These are phyloP conservation scores for Allium sativum DNA, from an alignment of 106 monocot species.

Conservation along the genomic window DNA sequence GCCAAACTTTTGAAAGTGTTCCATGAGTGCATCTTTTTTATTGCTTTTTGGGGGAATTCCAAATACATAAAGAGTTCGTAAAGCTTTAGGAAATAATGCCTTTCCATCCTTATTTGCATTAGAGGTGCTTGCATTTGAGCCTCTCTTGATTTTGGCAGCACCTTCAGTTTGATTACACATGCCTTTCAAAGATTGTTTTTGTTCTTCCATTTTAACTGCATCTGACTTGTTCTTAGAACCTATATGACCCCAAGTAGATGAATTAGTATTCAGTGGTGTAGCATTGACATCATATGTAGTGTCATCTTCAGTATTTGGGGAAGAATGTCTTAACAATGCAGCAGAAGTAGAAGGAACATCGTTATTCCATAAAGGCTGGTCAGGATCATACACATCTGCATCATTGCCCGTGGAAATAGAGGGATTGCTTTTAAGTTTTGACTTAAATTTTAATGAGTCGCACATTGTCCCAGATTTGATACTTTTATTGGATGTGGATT, in stretches of 20 bases:
- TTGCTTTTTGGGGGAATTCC: constrained; percentile 79
- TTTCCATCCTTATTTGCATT: constrained; percentile 23
- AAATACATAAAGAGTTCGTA: constrained; percentile 70
- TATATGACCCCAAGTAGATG: constrained; percentile 46
- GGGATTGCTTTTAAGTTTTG: constrained; percentile 18
- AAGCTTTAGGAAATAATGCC: constrained; percentile 45
- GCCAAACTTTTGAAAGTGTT: constrained; percentile 90
- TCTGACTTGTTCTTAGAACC: constrained; percentile 28
- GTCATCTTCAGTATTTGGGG: constrained; percentile 33
- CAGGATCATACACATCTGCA: constrained; percentile 98
- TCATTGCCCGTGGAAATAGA: constrained; percentile 35
- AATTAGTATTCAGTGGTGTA: constrained; percentile 17
- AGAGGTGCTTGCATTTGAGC: constrained; percentile 12
- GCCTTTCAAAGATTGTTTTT: constrained; percentile 14
- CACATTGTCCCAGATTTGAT: constrained; percentile 32
- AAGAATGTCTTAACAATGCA: constrained; percentile 37
- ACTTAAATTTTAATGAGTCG: constrained; percentile 24
- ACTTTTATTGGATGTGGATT: constrained; percentile 29
- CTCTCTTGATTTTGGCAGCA: constrained; percentile 8
- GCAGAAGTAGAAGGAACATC: constrained; percentile 35
- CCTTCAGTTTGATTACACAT: constrained; percentile 7
- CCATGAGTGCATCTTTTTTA: constrained; percentile 45
- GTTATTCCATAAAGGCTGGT: constrained; percentile 91
- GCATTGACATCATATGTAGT: constrained; percentile 35
- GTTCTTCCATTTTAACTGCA: constrained; percentile 15